phyloP scores from a whole-genome alignment of 495 filamentous ascomycete species.

The Lichenothelia convexa region DNA sequence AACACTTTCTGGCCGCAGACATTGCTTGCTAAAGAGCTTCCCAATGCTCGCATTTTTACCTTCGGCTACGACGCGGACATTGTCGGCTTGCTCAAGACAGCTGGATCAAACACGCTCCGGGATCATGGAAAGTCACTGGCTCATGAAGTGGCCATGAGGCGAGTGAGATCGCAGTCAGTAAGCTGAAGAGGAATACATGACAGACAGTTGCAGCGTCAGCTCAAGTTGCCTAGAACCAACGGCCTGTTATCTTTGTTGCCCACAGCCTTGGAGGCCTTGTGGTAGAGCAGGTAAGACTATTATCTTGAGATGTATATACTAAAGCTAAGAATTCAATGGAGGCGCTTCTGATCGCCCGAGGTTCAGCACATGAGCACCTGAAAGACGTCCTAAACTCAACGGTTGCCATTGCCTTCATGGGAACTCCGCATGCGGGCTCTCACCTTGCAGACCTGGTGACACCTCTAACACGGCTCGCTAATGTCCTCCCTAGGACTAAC shows the following conservation, averaged over 20 bases:
- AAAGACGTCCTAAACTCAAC: constrained; percentile 2
- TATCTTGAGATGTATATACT: neutral
- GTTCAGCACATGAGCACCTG: constrained; percentile 1
- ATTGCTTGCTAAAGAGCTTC: constrained; percentile 1
- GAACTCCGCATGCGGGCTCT: constrained; percentile 8
- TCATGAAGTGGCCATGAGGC: constrained; percentile 1
- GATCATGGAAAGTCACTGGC: constrained; percentile 5
- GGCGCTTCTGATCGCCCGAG: constrained; percentile 1
- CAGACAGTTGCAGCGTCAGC: neutral
- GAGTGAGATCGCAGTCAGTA: constrained; percentile 3
- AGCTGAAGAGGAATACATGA: neutral
- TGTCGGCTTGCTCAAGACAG: neutral
- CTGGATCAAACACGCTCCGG: constrained; percentile 1
- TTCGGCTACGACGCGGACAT: constrained; percentile 9
- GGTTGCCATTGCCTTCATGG: constrained; percentile 4
- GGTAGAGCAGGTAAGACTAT: constrained; percentile 4
- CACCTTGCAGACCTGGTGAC: constrained; percentile 3
- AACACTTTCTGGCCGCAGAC: constrained; percentile 4
- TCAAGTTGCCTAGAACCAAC: neutral
- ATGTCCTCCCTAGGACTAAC: constrained; percentile 4
- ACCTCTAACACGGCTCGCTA: neutral
- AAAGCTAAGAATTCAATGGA: neutral
- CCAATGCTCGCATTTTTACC: constrained; percentile 5
- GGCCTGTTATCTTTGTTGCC: constrained; percentile 6
- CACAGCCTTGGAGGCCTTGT: constrained; percentile 9